phyloP scores from a whole-genome alignment of 495 filamentous ascomycete genomes.

The Hypoxylon intermedium region DNA sequence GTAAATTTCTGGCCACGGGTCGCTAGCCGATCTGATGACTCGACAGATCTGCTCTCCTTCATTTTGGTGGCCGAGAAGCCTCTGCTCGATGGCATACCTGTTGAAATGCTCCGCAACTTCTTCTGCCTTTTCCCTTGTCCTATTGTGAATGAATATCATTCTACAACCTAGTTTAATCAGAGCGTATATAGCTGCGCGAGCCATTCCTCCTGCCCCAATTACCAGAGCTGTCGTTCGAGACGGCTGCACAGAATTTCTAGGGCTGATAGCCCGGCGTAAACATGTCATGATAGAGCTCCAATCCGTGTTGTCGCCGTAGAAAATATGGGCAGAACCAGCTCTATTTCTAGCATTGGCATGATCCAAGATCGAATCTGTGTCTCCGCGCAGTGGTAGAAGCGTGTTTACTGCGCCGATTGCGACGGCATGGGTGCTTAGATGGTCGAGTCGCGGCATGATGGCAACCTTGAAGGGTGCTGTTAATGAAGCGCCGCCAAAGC shows the following conservation, averaged over 20 bases:
- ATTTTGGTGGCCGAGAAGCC: conserved; percentile 50
- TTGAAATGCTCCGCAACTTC: conserved; percentile 78
- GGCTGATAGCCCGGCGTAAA: conserved; percentile 76
- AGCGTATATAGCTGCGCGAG: conserved; percentile 78
- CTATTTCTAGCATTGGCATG: conserved; percentile 71
- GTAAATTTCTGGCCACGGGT: conserved; percentile 69
- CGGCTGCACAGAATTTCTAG: conserved; percentile 76
- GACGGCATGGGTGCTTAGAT: conserved; percentile 75
- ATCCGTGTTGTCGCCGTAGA: conserved; percentile 87
- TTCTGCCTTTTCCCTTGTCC: conserved; percentile 67
- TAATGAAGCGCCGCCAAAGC: conserved; percentile 77
- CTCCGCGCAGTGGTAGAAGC: conserved; percentile 73
- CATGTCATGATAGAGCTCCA: conserved; percentile 77
- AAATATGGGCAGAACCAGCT: conserved; percentile 67
- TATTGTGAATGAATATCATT: conserved; percentile 80
- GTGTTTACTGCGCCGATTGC: conserved; percentile 86
- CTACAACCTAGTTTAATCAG: conserved; percentile 79
- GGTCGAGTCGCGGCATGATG: conserved; percentile 69
- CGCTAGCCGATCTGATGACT: conserved; percentile 64
- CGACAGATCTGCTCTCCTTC: conserved; percentile 60
- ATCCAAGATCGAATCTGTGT: conserved; percentile 65
- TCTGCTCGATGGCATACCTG: conserved; percentile 45
- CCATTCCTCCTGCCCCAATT: conserved; percentile 84
- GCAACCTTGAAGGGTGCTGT: conserved; percentile 79
- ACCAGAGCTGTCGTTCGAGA: conserved; percentile 72